Evolutionary conservation across 768 basidiomycete genomes (phyloP).

Genomic region (Lactifluus echinatus): DNA sequence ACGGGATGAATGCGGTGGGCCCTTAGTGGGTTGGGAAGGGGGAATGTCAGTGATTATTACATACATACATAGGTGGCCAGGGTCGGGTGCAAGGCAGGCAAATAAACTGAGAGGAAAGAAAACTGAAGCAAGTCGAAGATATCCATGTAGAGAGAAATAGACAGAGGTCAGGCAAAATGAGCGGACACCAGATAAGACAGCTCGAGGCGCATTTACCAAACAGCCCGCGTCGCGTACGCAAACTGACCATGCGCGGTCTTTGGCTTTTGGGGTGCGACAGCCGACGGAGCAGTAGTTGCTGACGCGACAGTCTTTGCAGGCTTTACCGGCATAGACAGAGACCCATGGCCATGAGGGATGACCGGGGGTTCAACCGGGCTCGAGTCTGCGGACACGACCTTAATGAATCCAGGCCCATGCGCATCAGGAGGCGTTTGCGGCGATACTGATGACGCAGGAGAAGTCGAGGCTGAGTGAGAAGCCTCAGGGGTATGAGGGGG

Average conservation of each 20-base stretch:
- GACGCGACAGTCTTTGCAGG: not conserved
- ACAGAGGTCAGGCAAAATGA: not conserved
- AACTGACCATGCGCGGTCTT: slow-evolving; percentile 15
- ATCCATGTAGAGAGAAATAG: not conserved
- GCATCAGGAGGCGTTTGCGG: slow-evolving; percentile 25
- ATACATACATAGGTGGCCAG: slow-evolving; percentile 12
- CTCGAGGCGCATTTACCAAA: slow-evolving; percentile 6
- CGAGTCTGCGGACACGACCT: slow-evolving; percentile 14
- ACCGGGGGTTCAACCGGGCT: slow-evolving; percentile 3
- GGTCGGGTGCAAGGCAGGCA: not conserved
- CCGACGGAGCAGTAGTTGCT: not conserved
- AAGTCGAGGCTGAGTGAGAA: slow-evolving; percentile 26
- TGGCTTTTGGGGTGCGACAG: slow-evolving; percentile 5
- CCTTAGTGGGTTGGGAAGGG: slow-evolving; percentile 4
- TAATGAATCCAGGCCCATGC: slow-evolving; percentile 5
- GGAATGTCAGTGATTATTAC: slow-evolving; percentile 16
- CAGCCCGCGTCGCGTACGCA: slow-evolving; percentile 13
- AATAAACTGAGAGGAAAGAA: not conserved
- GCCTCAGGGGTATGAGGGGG: slow-evolving; percentile 26
- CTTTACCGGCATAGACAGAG: not conserved
- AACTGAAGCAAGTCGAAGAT: not conserved
- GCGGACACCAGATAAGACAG: not conserved
- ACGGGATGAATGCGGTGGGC: not conserved
- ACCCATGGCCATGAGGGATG: slow-evolving; percentile 11
- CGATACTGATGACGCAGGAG: slow-evolving; percentile 27